Evolutionary conservation across 352 stramenopile species (phyloP).

Genomic region (Phytophthora hybrid): DNA sequence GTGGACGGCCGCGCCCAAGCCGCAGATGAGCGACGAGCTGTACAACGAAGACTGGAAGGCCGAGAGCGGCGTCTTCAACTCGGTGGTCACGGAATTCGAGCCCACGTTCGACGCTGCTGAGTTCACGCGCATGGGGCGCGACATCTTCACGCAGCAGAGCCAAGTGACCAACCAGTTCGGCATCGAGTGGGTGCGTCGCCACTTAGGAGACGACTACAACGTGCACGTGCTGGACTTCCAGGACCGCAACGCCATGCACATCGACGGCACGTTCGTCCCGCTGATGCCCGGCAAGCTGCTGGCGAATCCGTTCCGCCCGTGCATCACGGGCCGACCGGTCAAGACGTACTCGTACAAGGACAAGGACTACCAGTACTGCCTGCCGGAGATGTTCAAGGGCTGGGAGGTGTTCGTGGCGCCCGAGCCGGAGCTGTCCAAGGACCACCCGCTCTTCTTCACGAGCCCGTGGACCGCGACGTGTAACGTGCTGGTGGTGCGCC

Average conservation of each 20-base stretch:
- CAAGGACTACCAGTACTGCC: constrained; percentile 87
- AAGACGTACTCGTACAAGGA: constrained; percentile 92
- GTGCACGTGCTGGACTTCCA: constrained; percentile 92
- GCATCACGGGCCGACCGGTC: constrained; percentile 85
- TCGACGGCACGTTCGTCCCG: constrained; percentile 90
- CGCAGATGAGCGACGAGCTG: constrained; percentile 90
- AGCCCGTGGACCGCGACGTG: constrained; percentile 92
- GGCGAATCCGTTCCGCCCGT: constrained; percentile 88
- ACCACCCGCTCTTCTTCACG: constrained; percentile 91
- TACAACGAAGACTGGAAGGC: constrained; percentile 91
- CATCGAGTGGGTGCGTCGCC: constrained; percentile 90
- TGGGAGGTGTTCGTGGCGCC: constrained; percentile 92
- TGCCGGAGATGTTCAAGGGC: constrained; percentile 93
- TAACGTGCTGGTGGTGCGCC: constrained; percentile 90
- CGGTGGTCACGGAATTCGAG: constrained; percentile 91
- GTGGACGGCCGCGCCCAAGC: constrained; percentile 91
- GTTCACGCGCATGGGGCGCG: constrained; percentile 90
- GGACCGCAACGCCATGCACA: constrained; percentile 93
- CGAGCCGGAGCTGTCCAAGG: constrained; percentile 77
- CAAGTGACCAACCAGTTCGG: constrained; percentile 93
- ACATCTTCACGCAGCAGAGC: constrained; percentile 93
- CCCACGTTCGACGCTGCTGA: constrained; percentile 91
- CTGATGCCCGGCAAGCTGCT: constrained; percentile 88
- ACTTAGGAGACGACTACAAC: constrained; percentile 87
- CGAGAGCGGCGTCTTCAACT: constrained; percentile 83